Conservation (phyloP, 2,329 filamentous ascomycete genomes). For the Colletotrichum falcatum region DNA sequence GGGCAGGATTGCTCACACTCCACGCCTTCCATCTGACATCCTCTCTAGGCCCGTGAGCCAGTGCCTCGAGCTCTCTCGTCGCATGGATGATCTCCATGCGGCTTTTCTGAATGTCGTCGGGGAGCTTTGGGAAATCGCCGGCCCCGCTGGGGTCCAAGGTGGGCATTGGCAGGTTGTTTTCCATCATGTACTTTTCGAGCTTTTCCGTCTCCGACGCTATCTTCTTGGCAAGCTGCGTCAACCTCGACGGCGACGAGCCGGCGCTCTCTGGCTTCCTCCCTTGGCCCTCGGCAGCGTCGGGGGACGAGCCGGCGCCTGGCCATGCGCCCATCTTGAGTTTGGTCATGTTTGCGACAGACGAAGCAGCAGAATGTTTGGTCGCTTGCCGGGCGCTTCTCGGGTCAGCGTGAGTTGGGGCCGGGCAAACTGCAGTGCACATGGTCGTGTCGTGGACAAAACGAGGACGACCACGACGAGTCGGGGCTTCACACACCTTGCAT, state of each 20-base stretch:
- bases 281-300: constrained; percentile 44
- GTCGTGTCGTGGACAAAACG: background rate
- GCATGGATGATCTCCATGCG: constrained; percentile 62
- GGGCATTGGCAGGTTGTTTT: constrained; percentile 55
- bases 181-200: constrained; percentile 60
- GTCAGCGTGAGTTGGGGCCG: background rate
- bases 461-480: background rate
- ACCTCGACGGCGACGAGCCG: constrained; percentile 48
- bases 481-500: background rate
- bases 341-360: constrained; percentile 43
- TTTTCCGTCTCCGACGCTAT: constrained; percentile 63
- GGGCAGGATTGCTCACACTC: constrained; percentile 56
- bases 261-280: constrained; percentile 46
- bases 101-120: constrained; percentile 58
- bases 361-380: background rate
- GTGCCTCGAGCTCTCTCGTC: constrained; percentile 59
- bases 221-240: constrained; percentile 60
- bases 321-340: constrained; percentile 52
- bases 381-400: background rate
- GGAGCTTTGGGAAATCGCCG: constrained; percentile 60
- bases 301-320: constrained; percentile 47
- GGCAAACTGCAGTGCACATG: background rate
- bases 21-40: constrained; percentile 64
- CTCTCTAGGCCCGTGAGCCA: constrained; percentile 64
- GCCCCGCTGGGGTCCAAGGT: constrained; percentile 60